A percentile compares a stretch with the other conserved stretches of the same genome.
Conservation (phyloP, 352 stramenopile genomes). For the Phytopythium cucurbitacearum region DNA sequence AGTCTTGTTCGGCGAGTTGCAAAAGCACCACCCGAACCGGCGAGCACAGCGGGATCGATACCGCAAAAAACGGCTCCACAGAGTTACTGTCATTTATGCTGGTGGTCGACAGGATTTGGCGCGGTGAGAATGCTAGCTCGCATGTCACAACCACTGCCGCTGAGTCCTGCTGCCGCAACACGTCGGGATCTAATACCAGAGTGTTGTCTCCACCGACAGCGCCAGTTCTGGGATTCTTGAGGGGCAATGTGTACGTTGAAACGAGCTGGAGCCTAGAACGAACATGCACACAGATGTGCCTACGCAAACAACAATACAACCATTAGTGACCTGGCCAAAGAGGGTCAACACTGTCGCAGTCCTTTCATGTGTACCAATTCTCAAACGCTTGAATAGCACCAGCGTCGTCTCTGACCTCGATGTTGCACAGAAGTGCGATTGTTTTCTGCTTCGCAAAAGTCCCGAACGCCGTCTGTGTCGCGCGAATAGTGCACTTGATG, state of each 20-base stretch:
- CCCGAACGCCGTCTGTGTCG: slow-evolving; percentile 11
- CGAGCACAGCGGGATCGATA: too few species aligned
- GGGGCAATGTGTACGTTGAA: slow-evolving; percentile 29
- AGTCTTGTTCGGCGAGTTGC: too few species aligned
- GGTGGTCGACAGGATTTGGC: too few species aligned
- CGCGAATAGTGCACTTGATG: slow-evolving; percentile 14
- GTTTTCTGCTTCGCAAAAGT: slow-evolving; percentile 17
- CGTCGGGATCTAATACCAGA: slow-evolving; percentile 27
- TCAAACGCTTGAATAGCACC: slow-evolving; percentile 16
- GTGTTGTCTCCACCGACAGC: slow-evolving; percentile 10
- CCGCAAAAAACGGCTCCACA: too few species aligned
- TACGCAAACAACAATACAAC: slow-evolving; percentile 6
- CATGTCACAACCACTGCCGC: slow-evolving; percentile 26
- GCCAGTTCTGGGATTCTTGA: slow-evolving; percentile 11
- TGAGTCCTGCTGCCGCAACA: slow-evolving; percentile 17
- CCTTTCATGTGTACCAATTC: slow-evolving; percentile 13
- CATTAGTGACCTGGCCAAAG: background rate
- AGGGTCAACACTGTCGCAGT: too few species aligned
- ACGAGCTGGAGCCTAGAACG: slow-evolving; percentile 21
- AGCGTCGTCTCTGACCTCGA: slow-evolving; percentile 11
- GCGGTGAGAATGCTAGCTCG: slow-evolving; percentile 35
- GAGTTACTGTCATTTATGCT: too few species aligned
- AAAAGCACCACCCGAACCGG: too few species aligned
- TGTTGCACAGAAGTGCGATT: slow-evolving; percentile 16
- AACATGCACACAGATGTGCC: slow-evolving; percentile 29